Percentiles rank a stretch among this genome's conserved stretches.
Evolutionary conservation across 305 asterid genomes (phyloP).

Genomic region (Fraxinus latifolia): DNA sequence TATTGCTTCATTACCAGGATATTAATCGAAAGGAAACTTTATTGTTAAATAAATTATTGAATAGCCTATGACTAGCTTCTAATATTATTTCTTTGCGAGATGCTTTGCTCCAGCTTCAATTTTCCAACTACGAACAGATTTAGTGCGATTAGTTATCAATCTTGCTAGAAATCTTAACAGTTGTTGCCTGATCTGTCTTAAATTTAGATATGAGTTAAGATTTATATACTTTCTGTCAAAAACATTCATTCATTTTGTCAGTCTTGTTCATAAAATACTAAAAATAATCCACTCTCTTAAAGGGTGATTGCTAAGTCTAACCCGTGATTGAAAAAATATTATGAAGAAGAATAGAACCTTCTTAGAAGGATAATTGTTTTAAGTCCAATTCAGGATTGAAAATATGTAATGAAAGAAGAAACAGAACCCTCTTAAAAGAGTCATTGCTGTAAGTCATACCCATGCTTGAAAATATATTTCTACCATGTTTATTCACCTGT

Average conservation of each 20-base stretch:
- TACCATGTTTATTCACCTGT: neutral
- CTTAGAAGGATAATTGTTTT: neutral
- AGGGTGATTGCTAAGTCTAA: neutral
- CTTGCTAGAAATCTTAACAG: neutral
- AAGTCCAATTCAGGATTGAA: neutral
- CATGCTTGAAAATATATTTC: neutral
- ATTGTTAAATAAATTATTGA: neutral
- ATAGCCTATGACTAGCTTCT: neutral
- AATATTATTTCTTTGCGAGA: neutral
- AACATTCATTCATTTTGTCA: neutral
- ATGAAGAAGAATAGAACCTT: neutral
- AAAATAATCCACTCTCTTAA: neutral
- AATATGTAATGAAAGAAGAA: neutral
- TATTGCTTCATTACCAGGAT: neutral
- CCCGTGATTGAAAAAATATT: neutral
- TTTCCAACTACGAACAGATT: neutral
- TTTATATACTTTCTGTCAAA: neutral
- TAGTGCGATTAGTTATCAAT: neutral
- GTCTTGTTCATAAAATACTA: neutral
- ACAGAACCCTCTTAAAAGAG: neutral
- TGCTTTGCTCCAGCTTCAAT: neutral
- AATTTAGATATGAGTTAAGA: neutral
- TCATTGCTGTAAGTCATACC: neutral
- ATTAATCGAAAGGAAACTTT: neutral
- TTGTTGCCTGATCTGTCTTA: neutral